These are phyloP conservation scores for Cicer chorassanicum DNA, from an alignment of 306 rosid species.

Conservation along the genomic window DNA sequence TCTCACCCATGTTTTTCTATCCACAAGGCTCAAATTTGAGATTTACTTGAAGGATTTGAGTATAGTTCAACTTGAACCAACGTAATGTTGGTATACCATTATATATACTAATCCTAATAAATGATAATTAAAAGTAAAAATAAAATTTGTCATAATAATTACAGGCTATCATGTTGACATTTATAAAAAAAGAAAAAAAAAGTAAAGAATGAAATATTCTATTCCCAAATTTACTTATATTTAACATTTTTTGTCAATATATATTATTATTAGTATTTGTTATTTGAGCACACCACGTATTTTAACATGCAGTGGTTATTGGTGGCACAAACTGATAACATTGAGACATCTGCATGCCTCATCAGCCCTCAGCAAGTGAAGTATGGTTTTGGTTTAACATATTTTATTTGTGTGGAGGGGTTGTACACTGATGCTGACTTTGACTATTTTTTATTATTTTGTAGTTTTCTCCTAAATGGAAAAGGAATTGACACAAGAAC, in stretches of 20 bases:
- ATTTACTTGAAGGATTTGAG: not conserved
- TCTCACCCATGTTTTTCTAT: not conserved
- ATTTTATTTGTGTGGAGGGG: slow-evolving; percentile 15
- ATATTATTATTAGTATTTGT: not conserved
- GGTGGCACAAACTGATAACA: slow-evolving; percentile 78
- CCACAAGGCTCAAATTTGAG: not conserved
- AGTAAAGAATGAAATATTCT: not conserved
- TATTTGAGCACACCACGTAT: slow-evolving; percentile 31
- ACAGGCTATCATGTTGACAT: not conserved
- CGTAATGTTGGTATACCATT: not conserved
- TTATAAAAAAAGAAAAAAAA: not conserved
- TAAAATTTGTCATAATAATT: not conserved
- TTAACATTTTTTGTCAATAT: slow-evolving; percentile 8
- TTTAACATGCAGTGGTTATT: slow-evolving; percentile 67
- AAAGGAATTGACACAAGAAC: slow-evolving; percentile 70
- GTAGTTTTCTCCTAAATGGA: slow-evolving; percentile 92
- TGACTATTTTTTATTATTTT: slow-evolving; percentile 39
- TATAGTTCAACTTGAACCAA: not conserved
- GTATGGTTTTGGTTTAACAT: slow-evolving; percentile 53
- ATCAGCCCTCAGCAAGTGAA: slow-evolving; percentile 87
- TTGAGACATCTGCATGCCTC: slow-evolving; percentile 82
- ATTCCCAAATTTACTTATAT: slow-evolving; percentile 8
- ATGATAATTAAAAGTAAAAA: too few relatives aligned
- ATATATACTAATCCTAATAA: not conserved
- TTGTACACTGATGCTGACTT: slow-evolving; percentile 47